Percentiles rank a stretch among this genome's conserved stretches.
phyloP scores from a whole-genome alignment of 768 basidiomycete species.

The Suillus paluster region DNA sequence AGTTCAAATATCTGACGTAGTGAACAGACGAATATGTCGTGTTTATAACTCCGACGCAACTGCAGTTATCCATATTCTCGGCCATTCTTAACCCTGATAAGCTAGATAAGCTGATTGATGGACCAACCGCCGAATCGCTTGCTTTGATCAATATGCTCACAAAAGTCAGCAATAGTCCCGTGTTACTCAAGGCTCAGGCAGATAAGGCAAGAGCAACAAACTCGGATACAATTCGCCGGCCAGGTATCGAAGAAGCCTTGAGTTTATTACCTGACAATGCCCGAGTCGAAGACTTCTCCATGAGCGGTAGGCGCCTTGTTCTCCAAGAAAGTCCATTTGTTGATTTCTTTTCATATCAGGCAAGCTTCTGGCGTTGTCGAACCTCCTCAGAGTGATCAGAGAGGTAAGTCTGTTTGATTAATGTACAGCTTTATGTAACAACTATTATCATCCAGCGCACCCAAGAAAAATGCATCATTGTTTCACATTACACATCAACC shows the following conservation, averaged over 20 bases:
- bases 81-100: conserved; percentile 75
- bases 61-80: conserved; percentile 81
- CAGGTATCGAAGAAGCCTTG: conserved; percentile 62
- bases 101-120: conserved; percentile 68
- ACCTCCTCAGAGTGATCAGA: conserved; percentile 62
- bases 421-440: conserved; percentile 5
- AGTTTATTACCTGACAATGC: conserved; percentile 62
- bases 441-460: conserved; percentile 61
- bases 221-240: conserved; percentile 46
- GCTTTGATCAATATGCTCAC: conserved; percentile 80
- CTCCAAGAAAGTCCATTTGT: not conserved
- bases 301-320: conserved; percentile 69
- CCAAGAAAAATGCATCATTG: conserved; percentile 93
- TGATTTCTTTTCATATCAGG: conserved; percentile 48
- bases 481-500: conserved; percentile 96
- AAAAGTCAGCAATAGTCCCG: conserved; percentile 93
- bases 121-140: conserved; percentile 76
- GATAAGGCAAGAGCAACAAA: conserved; percentile 58
- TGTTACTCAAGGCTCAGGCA: conserved; percentile 79
- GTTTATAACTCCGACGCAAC: conserved; percentile 86
- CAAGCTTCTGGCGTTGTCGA: conserved; percentile 71
- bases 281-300: conserved; percentile 68
- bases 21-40: conserved; percentile 93
- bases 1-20: conserved; percentile 6
- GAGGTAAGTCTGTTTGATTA: conserved; percentile 44